Evolutionary conservation across 768 basidiomycete species (phyloP).

Genomic region (Phaeolepiota aurea): DNA sequence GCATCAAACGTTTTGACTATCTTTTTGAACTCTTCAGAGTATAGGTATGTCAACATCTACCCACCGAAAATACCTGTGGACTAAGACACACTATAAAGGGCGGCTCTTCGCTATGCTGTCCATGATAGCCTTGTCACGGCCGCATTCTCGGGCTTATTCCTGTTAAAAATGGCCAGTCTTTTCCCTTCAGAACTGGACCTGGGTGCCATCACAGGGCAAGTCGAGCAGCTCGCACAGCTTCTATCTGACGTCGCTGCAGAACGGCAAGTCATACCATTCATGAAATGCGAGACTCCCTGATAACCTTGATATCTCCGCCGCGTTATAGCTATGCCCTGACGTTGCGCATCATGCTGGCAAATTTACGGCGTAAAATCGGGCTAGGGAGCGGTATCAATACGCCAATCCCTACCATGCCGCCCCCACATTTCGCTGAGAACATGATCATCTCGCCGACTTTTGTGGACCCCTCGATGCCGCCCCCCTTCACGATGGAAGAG

Average conservation of each 20-base stretch:
- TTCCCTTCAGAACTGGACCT: slow-evolving; percentile 84
- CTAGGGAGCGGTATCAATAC: slow-evolving; percentile 40
- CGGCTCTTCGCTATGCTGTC: slow-evolving; percentile 86
- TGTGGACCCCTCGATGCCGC: slow-evolving; percentile 42
- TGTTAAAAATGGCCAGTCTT: slow-evolving; percentile 90
- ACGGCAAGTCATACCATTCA: slow-evolving; percentile 45
- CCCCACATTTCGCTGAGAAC: slow-evolving; percentile 44
- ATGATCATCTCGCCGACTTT: slow-evolving; percentile 55
- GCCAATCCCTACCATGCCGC: slow-evolving; percentile 42
- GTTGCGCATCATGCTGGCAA: slow-evolving; percentile 88
- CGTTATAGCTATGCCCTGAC: slow-evolving; percentile 75
- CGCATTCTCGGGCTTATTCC: slow-evolving; percentile 85
- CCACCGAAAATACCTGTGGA: background rate
- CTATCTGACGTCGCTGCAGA: slow-evolving; percentile 92
- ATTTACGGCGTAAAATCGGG: slow-evolving; percentile 83
- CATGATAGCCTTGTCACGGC: slow-evolving; percentile 90
- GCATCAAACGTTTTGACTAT: slow-evolving; percentile 80
- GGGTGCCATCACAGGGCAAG: slow-evolving; percentile 67
- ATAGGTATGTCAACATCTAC: slow-evolving; percentile 43
- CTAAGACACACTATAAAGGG: slow-evolving; percentile 32
- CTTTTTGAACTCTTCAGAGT: slow-evolving; percentile 74
- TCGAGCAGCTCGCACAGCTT: slow-evolving; percentile 85
- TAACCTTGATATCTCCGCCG: slow-evolving; percentile 1
- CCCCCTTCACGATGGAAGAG: slow-evolving; percentile 80
- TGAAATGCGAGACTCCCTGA: no score